Conservation (phyloP, 768 basidiomycete genomes). For the Amanita fuliginea region DNA sequence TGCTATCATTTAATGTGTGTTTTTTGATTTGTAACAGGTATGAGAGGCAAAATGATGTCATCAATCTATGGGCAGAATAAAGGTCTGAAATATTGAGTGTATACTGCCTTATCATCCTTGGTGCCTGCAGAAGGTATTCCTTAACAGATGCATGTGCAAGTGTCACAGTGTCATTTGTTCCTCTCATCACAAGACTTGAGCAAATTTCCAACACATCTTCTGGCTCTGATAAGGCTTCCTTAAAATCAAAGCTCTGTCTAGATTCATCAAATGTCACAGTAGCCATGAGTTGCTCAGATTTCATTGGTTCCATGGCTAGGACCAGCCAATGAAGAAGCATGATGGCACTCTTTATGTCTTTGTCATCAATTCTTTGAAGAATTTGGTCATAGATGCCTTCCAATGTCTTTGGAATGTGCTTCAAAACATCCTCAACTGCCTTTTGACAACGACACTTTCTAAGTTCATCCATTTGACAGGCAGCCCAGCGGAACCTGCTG, state of each 20-base stretch:
- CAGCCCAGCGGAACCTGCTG: not conserved
- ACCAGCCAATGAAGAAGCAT: not conserved
- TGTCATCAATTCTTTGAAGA: not conserved
- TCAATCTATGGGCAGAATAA: too few species aligned
- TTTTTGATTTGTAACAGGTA: too few species aligned
- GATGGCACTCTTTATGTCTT: not conserved
- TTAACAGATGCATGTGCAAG: constrained; percentile 2
- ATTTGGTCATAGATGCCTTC: constrained; percentile 4
- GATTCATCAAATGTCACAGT: not conserved
- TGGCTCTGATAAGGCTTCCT: not conserved
- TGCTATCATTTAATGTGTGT: too few species aligned
- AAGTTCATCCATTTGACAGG: not conserved
- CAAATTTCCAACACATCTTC: not conserved
- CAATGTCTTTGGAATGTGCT: not conserved
- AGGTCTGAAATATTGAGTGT: too few species aligned
- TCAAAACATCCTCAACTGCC: not conserved
- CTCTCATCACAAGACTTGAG: not conserved
- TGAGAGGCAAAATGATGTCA: not conserved
- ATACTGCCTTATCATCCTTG: not conserved
- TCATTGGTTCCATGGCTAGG: not conserved
- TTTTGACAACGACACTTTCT: not conserved
- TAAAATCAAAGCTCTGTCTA: not conserved
- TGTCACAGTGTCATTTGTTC: not conserved
- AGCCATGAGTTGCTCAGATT: not conserved
- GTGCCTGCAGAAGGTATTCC: not conserved